Percentiles rank a stretch among this genome's conserved stretches.
phyloP scores from a whole-genome alignment of 73 alveolate genomes.

The Paramecium bursaria region DNA sequence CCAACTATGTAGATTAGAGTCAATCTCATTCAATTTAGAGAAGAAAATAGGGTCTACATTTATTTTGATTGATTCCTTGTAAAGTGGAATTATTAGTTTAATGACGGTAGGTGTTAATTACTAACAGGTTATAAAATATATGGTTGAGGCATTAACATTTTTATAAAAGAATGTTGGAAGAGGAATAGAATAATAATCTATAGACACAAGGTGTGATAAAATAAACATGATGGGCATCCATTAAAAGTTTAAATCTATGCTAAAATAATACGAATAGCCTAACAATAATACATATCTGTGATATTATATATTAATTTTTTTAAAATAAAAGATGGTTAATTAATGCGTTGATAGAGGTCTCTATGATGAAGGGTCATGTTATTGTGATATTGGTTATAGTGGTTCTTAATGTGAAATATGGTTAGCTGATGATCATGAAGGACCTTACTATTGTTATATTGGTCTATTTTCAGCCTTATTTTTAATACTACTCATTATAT shows the following conservation, averaged over 20 bases:
- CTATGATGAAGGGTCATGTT: conserved; percentile 26
- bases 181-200: conserved; percentile 6
- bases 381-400: conserved; percentile 47
- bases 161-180: conserved; percentile 21
- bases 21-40: conserved; percentile 90
- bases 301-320: conserved; percentile 4
- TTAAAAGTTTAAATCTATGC: conserved; percentile 34
- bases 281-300: conserved; percentile 39
- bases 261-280: conserved; percentile 19
- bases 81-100: conserved; percentile 86
- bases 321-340: not conserved
- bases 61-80: conserved; percentile 82
- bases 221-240: conserved; percentile 54
- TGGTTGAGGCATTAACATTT: conserved; percentile 44
- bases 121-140: conserved; percentile 44
- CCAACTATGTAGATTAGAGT: conserved; percentile 91
- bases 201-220: conserved; percentile 42
- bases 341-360: conserved; percentile 34
- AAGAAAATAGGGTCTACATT: conserved; percentile 83
- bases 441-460: not conserved
- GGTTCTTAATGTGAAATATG: not conserved
- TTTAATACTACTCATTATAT: not conserved
- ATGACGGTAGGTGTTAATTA: conserved; percentile 80
- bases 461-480: conserved; percentile 20
- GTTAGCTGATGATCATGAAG: not conserved